Evolutionary conservation across 306 rosid genomes (phyloP), one percentile per base, ranked within the genome.

Genomic region (Ceratonia siliqua): DNA sequence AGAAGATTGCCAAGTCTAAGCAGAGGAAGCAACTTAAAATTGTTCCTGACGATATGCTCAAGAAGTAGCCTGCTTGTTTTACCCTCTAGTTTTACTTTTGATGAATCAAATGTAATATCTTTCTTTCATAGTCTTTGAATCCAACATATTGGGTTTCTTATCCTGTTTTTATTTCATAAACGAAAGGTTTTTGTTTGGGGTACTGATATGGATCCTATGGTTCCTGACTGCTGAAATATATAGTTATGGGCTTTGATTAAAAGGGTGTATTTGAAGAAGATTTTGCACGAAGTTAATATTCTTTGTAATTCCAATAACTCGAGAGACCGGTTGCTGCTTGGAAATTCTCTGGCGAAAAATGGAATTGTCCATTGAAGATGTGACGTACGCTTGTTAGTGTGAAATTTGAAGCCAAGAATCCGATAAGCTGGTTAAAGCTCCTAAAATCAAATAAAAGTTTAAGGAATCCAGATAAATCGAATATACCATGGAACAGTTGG

Each of bases 1-100:
- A 87, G 89, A 91, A 81, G 84, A 91, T 94, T 54, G 90, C 97
- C 0, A 88, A 90, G 61, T 87, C 97, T 4, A 91, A 90, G 86
- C 80, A 88, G 70, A 85, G 86, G 85, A 91, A 90, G 72, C 90
- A 79, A 4, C 95, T 92, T 18, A 88, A 81, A 72, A 81, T 87
- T 76, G 96, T 94, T 68, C 92, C 97, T 43, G 93, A 91, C 55
- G 90, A 88, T 61, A 36, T 85, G 50, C 0, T 87, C 6, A 77
- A 62, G 75, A 84, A 84, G 64, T 81, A 85, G 61, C 5, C 14
- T 25, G 1, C 3, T 18, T 25, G 11, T 32, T 24, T 12, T 58
- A 14, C 1, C 5, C 2, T 21, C 13, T 53, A 53, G 28, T 21
- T 53, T 20, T 9, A 2, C 28, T 53, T 7, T 30, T 58, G 1